These are phyloP conservation scores for Sparassis latifolia DNA, from an alignment of 1,284 basidiomycete genomes.

Conservation along the genomic window DNA sequence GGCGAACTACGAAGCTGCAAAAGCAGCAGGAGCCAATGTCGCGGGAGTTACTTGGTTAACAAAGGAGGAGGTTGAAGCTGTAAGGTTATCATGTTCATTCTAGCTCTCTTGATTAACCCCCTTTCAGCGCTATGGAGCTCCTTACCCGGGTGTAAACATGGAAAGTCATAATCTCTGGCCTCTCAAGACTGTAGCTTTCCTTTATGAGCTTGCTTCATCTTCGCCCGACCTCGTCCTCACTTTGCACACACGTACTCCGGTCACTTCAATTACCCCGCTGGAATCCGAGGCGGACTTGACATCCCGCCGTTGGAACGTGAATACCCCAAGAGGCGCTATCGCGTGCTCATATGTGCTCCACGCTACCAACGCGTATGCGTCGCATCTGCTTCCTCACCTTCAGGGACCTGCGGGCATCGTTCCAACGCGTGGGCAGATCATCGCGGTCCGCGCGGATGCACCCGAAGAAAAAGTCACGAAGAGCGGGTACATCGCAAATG, in stretches of 20 bases:
- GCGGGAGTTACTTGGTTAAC: conserved; percentile 40
- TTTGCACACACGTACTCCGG: conserved; percentile 68
- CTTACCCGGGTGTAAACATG: conserved; percentile 43
- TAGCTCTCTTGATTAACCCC: too few species aligned
- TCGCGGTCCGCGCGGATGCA: conserved; percentile 51
- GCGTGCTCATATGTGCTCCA: conserved; percentile 61
- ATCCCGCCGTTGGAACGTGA: conserved; percentile 39
- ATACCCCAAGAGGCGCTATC: conserved; percentile 55
- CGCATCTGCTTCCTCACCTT: conserved; percentile 57
- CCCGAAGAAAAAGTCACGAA: conserved; percentile 26
- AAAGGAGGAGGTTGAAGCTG: conserved; percentile 42
- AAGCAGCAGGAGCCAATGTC: conserved; percentile 44
- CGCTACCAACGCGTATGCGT: conserved; percentile 76
- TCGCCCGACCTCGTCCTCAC: conserved; percentile 34
- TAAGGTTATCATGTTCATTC: conserved; percentile 22
- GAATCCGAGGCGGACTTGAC: neutral
- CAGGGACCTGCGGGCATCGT: conserved; percentile 50
- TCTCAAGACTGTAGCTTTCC: conserved; percentile 63
- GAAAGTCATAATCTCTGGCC: conserved; percentile 71
- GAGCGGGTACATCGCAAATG: conserved; percentile 27
- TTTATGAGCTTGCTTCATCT: conserved; percentile 42
- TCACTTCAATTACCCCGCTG: conserved; percentile 35
- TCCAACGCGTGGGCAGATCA: conserved; percentile 70
- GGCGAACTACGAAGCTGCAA: conserved; percentile 48
- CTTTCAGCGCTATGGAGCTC: conserved; percentile 46